Conservation (phyloP, 257 asterid genomes). For the Mentha longifolia region DNA sequence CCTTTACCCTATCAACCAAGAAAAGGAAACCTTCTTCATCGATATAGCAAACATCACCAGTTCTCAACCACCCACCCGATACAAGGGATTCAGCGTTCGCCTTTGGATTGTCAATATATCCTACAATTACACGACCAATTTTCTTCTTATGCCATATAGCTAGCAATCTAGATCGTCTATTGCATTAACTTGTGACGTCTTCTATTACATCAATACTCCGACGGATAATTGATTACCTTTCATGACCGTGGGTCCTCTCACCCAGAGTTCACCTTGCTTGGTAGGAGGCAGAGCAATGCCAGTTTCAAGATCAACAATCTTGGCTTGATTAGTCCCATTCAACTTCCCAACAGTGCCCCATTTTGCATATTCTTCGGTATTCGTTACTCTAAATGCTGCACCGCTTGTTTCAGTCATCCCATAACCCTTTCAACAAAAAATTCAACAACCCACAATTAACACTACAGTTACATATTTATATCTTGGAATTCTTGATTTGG, state of each 20-base stretch:
- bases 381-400: conserved; percentile 35
- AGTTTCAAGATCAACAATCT: conserved; percentile 54
- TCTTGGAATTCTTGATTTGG: no score
- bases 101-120: conserved; percentile 47
- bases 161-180: no score
- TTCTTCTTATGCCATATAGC: background rate
- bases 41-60: conserved; percentile 60
- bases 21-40: conserved; percentile 54
- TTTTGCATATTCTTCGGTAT: conserved; percentile 41
- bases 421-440: conserved; percentile 59
- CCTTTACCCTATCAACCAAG: conserved; percentile 58
- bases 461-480: no score
- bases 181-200: no score
- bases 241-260: conserved; percentile 61
- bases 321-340: conserved; percentile 43
- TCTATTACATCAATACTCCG: no score
- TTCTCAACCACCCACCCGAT: conserved; percentile 52
- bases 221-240: conserved; percentile 42
- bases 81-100: conserved; percentile 45
- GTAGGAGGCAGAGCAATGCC: conserved; percentile 54
- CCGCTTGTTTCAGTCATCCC: conserved; percentile 71
- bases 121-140: conserved; percentile 23
- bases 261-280: conserved; percentile 67
- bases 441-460: conserved; percentile 1
- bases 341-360: conserved; percentile 59